Evolutionary conservation across 306 rosid genomes (phyloP).

Genomic region (Glycine tomentella): DNA sequence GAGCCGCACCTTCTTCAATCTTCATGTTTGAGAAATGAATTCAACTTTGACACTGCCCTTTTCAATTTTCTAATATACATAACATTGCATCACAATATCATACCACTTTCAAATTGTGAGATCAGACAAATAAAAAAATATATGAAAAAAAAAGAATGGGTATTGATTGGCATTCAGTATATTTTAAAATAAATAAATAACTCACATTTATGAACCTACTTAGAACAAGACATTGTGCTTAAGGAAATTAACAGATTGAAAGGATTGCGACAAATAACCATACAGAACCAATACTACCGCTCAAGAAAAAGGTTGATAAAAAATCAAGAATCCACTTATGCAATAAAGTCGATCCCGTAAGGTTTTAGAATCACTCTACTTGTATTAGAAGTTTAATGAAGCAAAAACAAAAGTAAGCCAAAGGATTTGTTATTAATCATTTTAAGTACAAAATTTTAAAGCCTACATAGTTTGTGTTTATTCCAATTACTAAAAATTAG

Average conservation of each 20-base stretch:
- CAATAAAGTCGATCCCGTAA: not conserved
- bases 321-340: not conserved
- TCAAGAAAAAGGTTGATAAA: not conserved
- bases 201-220: not conserved
- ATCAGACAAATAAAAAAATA: constrained; percentile 10
- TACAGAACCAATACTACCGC: not conserved
- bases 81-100: not conserved
- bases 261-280: not conserved
- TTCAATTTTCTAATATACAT: constrained; percentile 26
- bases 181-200: not conserved
- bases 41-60: not conserved
- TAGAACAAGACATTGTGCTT: constrained; percentile 2
- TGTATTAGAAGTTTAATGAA: not conserved
- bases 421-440: too few species aligned
- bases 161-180: not conserved
- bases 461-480: not conserved
- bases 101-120: constrained; percentile 19
- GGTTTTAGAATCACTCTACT: not conserved
- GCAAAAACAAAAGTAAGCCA: not conserved
- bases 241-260: constrained; percentile 17
- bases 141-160: not conserved
- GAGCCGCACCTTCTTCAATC: constrained; percentile 26
- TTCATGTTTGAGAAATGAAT: not conserved
- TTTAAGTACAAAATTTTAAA: not conserved
- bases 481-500: not conserved